Evolutionary conservation across 2,329 filamentous ascomycete species (phyloP), one percentile per base, ranked within the genome.

Genomic region (Paecilomyces niveus): DNA sequence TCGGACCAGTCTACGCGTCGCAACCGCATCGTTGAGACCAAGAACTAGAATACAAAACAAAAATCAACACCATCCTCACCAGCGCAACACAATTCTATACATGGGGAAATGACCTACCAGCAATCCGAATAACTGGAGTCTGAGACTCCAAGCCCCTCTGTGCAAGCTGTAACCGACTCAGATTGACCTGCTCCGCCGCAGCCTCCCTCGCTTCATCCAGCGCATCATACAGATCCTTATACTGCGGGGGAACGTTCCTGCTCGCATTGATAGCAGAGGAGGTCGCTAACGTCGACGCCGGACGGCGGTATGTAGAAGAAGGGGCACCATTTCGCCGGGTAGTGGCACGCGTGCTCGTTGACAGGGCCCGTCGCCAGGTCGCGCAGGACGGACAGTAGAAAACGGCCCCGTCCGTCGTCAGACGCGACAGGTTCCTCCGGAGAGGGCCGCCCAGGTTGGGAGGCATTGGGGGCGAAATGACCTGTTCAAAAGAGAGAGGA

Each of bases 1-100:
- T 50, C 86, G 83, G 53, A 92, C 80, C 8, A 97, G 78, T 62
- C 76, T 80, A 62, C 80, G 78, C 50, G 84, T 82, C 53, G 79
- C 77, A 21, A 70, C 68, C 59, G 78, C 75, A 61, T 80, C 77
- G 54, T 80, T 77, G 57, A 83, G 62, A 9, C 80, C 79, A 21
- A 84, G 74, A 3, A 84, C 80, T 80, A 62, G 26, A 35, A 57
- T 8, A 45, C 31, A 49, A 21, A 13, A 57, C 15, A 56, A 50
- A 18, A 51, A 57, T 57, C 35, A 53, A 54, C 54, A 49, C 24
- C 21, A 8, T 57, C 22, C 22, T 57, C 3, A 26, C 22, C n/a
- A n/a, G 8, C 26, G 9, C 18, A 45, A 26, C 39, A 11, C 33
- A 54, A 58, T 52, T 21, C 22, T 18, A 57, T 11, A 32, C 15